Base-by-base conservation (phyloP, 2,329 filamentous ascomycete species). In the Phialophora verrucosa region DNA sequence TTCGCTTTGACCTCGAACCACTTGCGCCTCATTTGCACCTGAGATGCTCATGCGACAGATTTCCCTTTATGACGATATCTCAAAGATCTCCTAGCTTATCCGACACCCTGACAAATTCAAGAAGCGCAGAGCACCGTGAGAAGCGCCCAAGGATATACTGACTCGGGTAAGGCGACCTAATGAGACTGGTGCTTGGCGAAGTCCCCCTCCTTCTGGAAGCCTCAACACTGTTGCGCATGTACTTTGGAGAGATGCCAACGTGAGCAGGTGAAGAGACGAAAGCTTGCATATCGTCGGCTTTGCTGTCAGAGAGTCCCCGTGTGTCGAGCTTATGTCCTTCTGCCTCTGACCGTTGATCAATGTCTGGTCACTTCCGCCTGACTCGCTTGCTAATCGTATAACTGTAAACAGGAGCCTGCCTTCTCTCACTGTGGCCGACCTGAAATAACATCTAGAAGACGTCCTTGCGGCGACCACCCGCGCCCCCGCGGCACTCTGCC, bases 161-260 rank as follows among this genome's bases (percentile, higher is more conserved):
- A 42, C 47, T 42, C 59, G 53, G 59, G 59, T 54, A 61, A 61
- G 59, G 59, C 17, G 23, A 50, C 59, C 49, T 61, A 29, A 54
- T 44, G n/a, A 50, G 20, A 27, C 59, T 53, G 29, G 25, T 32
- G 49, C 59, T 20, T 61, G 14, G 59, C 32, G 35, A 35, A 53
- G 25, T 27, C 32, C 59, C 58, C 59, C 59, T 29, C 59, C 59
- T 54, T 42, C n/a, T 53, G 59, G 27, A 61, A 61, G 27, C 35
- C 59, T 31, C 49, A 38, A 54, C 59, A 53, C n/a, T 38, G 51
- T 20, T 31, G 53, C 12, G 14, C 53, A 42, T 61, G 29, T 10
- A 31, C 29, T 14, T 23, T 27, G 27, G 32, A 35, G 38, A 7
- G 29, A 57, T 4, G 23, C 7, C 14, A 44, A 11, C 20, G 17